Percentiles rank a stretch among this genome's conserved stretches.
These are phyloP conservation scores for Ambrosia hybrid DNA, from an alignment of 140 eudicot species.

Conservation along the genomic window DNA sequence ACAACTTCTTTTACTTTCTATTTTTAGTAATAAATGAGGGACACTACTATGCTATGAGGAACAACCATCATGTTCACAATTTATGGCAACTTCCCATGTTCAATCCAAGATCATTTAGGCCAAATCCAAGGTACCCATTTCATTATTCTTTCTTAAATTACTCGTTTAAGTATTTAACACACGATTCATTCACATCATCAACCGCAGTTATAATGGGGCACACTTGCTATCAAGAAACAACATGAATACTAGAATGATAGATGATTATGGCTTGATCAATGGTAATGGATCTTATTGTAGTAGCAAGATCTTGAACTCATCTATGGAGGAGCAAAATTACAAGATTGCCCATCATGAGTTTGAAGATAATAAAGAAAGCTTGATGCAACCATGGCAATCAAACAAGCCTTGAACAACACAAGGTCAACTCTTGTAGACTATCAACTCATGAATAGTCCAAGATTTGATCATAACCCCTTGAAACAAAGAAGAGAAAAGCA, in stretches of 20 bases:
- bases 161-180: conserved; percentile 10
- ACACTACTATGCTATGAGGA: conserved; percentile 37
- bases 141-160: neutral
- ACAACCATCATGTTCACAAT: conserved; percentile 26
- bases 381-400: conserved; percentile 31
- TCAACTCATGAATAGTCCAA: conserved; percentile 22
- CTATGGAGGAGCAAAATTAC: conserved; percentile 29
- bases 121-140: conserved; percentile 34
- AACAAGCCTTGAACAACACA: conserved; percentile 29
- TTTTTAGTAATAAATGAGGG: conserved; percentile 46
- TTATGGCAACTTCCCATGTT: conserved; percentile 41
- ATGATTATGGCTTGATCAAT: conserved; percentile 28
- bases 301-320: conserved; percentile 27
- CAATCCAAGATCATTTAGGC: conserved; percentile 34
- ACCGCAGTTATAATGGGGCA: conserved; percentile 11
- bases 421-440: conserved; percentile 35
- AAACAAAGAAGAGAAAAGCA: conserved; percentile 39
- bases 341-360: conserved; percentile 21
- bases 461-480: conserved; percentile 26
- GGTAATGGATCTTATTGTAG: conserved; percentile 23
- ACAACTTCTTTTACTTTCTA: conserved; percentile 13
- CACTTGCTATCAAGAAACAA: conserved; percentile 24
- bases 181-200: conserved; percentile 2
- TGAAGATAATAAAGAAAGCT: conserved; percentile 34
- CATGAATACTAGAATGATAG: conserved; percentile 16